phyloP scores from a whole-genome alignment of 1,284 basidiomycete species.

The Irpex rosettiformis region DNA sequence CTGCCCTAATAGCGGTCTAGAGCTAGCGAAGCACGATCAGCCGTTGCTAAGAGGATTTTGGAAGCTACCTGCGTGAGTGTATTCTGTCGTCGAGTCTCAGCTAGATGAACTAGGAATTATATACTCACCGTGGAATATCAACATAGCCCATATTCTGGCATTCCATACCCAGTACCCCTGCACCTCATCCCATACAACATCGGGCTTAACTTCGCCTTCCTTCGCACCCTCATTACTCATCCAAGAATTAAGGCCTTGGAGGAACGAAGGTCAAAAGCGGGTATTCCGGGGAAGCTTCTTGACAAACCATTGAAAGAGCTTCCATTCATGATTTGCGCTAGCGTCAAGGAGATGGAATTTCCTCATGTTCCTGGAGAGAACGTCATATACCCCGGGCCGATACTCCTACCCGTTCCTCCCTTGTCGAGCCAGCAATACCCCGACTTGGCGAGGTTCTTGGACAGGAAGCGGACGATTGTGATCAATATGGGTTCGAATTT shows the following conservation, averaged over 20 bases:
- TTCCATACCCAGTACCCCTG: slow-evolving; percentile 13
- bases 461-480: slow-evolving; percentile 11
- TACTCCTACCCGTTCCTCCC: slow-evolving; percentile 9
- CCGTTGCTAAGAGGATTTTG: slow-evolving; percentile 14
- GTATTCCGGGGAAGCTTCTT: slow-evolving; percentile 12
- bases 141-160: slow-evolving; percentile 11
- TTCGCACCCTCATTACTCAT: slow-evolving; percentile 7
- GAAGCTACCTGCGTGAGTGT: slow-evolving; percentile 16
- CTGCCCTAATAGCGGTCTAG: slow-evolving; percentile 14
- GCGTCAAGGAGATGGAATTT: slow-evolving; percentile 15
- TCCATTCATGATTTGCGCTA: slow-evolving; percentile 15
- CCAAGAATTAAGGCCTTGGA: slow-evolving; percentile 12
- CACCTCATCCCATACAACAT: slow-evolving; percentile 15
- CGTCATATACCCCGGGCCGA: slow-evolving; percentile 15
- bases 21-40: slow-evolving; percentile 12
- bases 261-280: slow-evolving; percentile 8
- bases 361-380: slow-evolving; percentile 12
- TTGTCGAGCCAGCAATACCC: slow-evolving; percentile 8
- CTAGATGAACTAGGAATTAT: too few relatives aligned
- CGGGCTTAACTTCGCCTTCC: slow-evolving; percentile 10
- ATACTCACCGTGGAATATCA: background rate
- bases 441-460: slow-evolving; percentile 13
- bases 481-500: slow-evolving; percentile 18
- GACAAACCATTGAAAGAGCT: slow-evolving; percentile 9
- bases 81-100: too few relatives aligned